Evolutionary conservation across 2,329 filamentous ascomycete species (phyloP).

Genomic region (Cladosporium phlei): DNA sequence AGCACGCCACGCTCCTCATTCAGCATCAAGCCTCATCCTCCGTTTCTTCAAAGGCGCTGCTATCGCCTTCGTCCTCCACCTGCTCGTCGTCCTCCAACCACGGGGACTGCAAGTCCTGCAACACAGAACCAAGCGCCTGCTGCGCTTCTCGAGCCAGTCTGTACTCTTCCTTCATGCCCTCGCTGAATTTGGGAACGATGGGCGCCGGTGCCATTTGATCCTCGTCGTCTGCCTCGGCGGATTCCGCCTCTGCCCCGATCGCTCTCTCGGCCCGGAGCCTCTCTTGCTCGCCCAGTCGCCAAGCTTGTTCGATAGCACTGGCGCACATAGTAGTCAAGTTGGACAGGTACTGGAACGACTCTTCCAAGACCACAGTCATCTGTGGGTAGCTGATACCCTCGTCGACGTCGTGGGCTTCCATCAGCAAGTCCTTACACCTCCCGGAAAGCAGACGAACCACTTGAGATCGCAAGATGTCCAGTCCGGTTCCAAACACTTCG

Average conservation of each 20-base stretch:
- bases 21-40: constrained; percentile 1
- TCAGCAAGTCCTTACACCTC: not conserved
- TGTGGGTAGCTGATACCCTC: not conserved
- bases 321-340: not conserved
- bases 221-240: not conserved
- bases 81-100: not conserved
- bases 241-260: not conserved
- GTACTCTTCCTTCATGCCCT: constrained; percentile 6
- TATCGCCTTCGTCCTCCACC: constrained; percentile 6
- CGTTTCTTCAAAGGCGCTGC: constrained; percentile 7
- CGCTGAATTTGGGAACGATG: constrained; percentile 3
- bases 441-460: not conserved
- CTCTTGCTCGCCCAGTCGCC: not conserved
- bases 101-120: not conserved
- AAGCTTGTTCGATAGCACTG: not conserved
- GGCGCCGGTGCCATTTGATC: too few relatives aligned
- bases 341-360: not conserved
- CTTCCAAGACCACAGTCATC: not conserved
- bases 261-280: not conserved
- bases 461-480: constrained; percentile 6
- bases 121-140: not conserved
- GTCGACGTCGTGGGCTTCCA: not conserved
- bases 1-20: too few relatives aligned
- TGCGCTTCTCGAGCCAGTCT: not conserved
- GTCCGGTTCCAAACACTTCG: not conserved